These are phyloP conservation scores for Tetraselmis chui DNA, from an alignment of 139 green algal species.

Conservation along the genomic window DNA sequence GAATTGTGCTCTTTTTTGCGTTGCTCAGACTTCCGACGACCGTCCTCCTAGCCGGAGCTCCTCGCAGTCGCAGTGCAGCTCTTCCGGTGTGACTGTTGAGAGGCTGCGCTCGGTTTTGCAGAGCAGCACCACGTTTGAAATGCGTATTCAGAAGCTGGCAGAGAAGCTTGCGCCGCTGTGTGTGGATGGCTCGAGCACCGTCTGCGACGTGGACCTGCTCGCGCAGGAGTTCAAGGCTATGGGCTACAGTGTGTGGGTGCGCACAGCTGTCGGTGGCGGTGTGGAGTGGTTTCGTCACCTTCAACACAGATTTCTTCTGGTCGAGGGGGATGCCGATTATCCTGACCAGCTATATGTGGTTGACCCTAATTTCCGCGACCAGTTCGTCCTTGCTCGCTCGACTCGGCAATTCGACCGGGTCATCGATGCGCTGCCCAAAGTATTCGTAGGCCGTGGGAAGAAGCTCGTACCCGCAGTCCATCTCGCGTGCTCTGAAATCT, in stretches of 20 bases:
- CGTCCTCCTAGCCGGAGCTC: neutral
- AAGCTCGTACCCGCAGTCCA: neutral
- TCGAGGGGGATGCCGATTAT: neutral
- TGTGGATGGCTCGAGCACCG: neutral
- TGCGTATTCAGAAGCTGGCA: neutral
- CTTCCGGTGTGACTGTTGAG: neutral
- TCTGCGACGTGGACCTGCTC: neutral
- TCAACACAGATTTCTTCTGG: neutral
- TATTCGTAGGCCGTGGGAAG: neutral
- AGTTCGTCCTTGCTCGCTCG: neutral
- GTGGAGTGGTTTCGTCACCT: neutral
- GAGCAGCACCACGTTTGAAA: neutral
- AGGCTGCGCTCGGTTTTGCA: neutral
- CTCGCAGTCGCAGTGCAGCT: neutral
- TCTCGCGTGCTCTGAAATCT: neutral
- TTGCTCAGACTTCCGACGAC: no score
- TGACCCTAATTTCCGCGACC: neutral
- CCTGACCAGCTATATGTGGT: neutral
- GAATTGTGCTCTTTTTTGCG: no score
- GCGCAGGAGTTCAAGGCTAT: neutral
- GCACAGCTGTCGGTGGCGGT: neutral
- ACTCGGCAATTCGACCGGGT: neutral
- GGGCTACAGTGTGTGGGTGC: neutral
- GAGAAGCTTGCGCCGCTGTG: neutral
- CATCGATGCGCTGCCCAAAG: neutral